A percentile compares a stretch with the other conserved stretches of the same genome.
Conservation (phyloP, 805 yeast genomes). For the Starmerella gropengiesseri region DNA sequence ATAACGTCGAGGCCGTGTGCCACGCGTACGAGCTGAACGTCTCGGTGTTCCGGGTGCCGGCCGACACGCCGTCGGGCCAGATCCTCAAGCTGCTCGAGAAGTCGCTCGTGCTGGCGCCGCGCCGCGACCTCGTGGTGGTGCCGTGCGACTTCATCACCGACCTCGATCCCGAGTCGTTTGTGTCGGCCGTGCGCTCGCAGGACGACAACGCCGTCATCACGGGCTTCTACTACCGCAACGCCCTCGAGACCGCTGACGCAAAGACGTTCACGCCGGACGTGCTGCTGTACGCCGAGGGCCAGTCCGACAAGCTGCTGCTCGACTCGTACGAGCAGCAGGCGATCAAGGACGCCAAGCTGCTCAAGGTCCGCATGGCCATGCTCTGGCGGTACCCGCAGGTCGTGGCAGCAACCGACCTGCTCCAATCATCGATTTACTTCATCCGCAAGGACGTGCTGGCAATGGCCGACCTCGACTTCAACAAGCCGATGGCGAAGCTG, state of each 20-base stretch:
- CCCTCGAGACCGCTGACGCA: constrained; percentile 66
- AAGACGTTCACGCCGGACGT: constrained; percentile 58
- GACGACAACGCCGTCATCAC: constrained; percentile 54
- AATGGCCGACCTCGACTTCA: constrained; percentile 33
- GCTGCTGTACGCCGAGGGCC: constrained; percentile 33
- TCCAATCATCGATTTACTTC: constrained; percentile 64
- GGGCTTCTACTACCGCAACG: constrained; percentile 63
- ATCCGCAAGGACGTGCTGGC: constrained; percentile 45
- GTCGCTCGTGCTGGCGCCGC: constrained; percentile 14
- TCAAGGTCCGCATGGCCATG: constrained; percentile 74
- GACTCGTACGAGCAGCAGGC: constrained; percentile 63
- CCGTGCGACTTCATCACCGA: constrained; percentile 95
- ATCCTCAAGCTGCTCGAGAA: constrained; percentile 14
- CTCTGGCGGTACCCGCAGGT: constrained; percentile 79
- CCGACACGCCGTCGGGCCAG: constrained; percentile 19
- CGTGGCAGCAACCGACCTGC: constrained; percentile 61
- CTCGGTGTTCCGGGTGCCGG: constrained; percentile 10
- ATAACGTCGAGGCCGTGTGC: constrained; percentile 25
- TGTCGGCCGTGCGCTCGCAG: constrained; percentile 71
- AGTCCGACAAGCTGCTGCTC: constrained; percentile 37
- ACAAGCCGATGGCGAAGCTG: constrained; percentile 30
- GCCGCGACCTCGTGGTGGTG: constrained; percentile 57
- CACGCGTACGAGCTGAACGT: constrained; percentile 10
- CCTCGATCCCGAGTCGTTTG: constrained; percentile 76
- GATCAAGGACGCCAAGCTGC: constrained; percentile 57